These are phyloP conservation scores for Naumovozyma dairenensis DNA, from an alignment of 805 yeast genomes.

Conservation along the genomic window DNA sequence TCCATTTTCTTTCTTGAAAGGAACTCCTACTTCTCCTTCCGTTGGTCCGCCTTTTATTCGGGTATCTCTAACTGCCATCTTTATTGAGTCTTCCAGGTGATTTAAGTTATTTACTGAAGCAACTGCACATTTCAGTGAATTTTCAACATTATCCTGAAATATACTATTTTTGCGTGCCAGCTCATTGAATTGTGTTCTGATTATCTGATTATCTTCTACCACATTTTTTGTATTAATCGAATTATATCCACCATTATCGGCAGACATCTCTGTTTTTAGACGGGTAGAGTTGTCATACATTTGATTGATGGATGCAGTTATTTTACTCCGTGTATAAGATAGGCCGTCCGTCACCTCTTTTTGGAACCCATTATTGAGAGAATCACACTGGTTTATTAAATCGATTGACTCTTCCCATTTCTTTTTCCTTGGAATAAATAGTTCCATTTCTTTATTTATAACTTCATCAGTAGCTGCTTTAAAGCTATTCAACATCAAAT, in stretches of 20 bases:
- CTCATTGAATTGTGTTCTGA: conserved; percentile 13
- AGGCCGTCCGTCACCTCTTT: conserved; percentile 13
- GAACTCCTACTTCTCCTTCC: too few species aligned
- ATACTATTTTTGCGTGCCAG: conserved; percentile 12
- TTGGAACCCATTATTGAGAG: conserved; percentile 18
- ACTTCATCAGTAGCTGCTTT: conserved; percentile 21
- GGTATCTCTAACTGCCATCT: too few species aligned
- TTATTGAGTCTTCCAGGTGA: conserved; percentile 6
- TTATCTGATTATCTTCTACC: conserved; percentile 7
- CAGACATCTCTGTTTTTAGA: conserved; percentile 13
- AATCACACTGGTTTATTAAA: conserved; percentile 27
- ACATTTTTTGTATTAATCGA: conserved; percentile 4
- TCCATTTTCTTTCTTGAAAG: too few species aligned
- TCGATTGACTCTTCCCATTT: conserved; percentile 26
- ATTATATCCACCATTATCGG: conserved; percentile 5
- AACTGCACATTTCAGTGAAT: conserved; percentile 3
- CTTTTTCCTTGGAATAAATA: conserved; percentile 21
- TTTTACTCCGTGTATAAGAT: conserved; percentile 11
- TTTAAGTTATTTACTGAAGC: conserved; percentile 7
- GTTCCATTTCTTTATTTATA: conserved; percentile 22
- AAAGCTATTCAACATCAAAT: conserved; percentile 19
- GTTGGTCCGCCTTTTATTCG: too few species aligned
- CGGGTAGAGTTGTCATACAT: conserved; percentile 12
- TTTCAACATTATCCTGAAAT: conserved; percentile 8
- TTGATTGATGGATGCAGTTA: conserved; percentile 11